These are phyloP conservation scores for Apiospora marii DNA, from an alignment of 2,329 filamentous ascomycete genomes.

Conservation along the genomic window DNA sequence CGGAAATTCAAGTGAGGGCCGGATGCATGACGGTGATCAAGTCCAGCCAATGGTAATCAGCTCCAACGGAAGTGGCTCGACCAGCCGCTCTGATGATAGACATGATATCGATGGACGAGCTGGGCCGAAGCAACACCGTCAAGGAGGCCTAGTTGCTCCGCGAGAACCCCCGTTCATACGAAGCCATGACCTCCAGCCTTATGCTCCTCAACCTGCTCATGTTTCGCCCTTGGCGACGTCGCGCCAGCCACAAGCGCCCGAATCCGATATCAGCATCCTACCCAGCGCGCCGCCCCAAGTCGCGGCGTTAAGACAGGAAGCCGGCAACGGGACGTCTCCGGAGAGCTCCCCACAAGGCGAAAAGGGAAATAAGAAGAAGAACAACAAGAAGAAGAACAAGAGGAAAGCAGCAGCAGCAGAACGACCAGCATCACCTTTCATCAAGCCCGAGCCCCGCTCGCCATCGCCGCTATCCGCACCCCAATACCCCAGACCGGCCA, in stretches of 20 bases:
- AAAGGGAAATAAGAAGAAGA: slow-evolving; percentile 54
- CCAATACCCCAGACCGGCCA: slow-evolving; percentile 62
- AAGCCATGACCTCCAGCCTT: slow-evolving; percentile 75
- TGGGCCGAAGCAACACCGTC: slow-evolving; percentile 46
- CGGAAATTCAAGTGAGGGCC: slow-evolving; percentile 20
- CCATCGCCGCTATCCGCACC: slow-evolving; percentile 64
- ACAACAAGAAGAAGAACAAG: slow-evolving; percentile 56
- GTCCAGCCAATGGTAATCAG: slow-evolving; percentile 42
- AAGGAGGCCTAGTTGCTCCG: slow-evolving; percentile 49
- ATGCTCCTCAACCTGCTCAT: slow-evolving; percentile 79
- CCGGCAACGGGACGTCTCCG: slow-evolving; percentile 59
- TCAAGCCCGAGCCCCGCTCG: slow-evolving; percentile 72
- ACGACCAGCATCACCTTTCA: slow-evolving; percentile 57
- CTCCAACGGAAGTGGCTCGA: slow-evolving; percentile 50
- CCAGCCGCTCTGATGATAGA: slow-evolving; percentile 52
- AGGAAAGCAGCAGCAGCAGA: slow-evolving; percentile 53
- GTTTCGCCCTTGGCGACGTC: slow-evolving; percentile 65
- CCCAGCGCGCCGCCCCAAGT: slow-evolving; percentile 61
- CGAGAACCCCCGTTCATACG: slow-evolving; percentile 70
- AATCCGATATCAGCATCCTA: slow-evolving; percentile 43
- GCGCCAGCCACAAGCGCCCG: slow-evolving; percentile 43
- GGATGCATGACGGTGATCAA: slow-evolving; percentile 32
- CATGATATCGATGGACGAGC: slow-evolving; percentile 46
- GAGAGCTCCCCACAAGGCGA: slow-evolving; percentile 67
- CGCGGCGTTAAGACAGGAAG: slow-evolving; percentile 61